phyloP scores from a whole-genome alignment of 257 asterid species.

The Salvia miltiorrhiza region DNA sequence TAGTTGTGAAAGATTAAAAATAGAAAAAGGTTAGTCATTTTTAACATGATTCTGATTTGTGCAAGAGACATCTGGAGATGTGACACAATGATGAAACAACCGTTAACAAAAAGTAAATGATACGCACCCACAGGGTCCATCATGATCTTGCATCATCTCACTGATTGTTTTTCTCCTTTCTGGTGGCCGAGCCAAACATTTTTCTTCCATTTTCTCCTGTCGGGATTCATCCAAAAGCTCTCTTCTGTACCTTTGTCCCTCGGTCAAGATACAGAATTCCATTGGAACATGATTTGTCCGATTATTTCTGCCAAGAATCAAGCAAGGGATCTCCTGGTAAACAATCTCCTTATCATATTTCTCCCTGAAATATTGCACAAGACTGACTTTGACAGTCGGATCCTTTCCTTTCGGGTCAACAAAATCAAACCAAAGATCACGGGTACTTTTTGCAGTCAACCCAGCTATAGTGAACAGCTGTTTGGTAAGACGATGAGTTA shows the following conservation, averaged over 20 bases:
- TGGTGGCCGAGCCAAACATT: conserved; percentile 43
- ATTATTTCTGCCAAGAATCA: conserved; percentile 45
- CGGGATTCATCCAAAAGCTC: conserved; percentile 41
- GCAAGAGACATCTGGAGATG: too few relatives aligned
- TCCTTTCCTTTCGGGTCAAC: conserved; percentile 43
- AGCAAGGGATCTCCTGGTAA: conserved; percentile 48
- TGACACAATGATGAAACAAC: neutral
- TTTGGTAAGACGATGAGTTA: conserved; percentile 51
- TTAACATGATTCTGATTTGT: too few relatives aligned
- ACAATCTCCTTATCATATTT: conserved; percentile 43
- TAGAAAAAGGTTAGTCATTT: too few relatives aligned
- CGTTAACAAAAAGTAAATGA: neutral
- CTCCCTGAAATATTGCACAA: conserved; percentile 51
- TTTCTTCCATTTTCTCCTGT: conserved; percentile 26
- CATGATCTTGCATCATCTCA: conserved; percentile 51
- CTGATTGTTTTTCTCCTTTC: conserved; percentile 39
- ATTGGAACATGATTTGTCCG: conserved; percentile 53
- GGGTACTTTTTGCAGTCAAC: conserved; percentile 32
- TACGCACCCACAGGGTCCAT: conserved; percentile 79
- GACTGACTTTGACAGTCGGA: conserved; percentile 31
- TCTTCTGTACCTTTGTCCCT: conserved; percentile 62
- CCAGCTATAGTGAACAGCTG: conserved; percentile 45
- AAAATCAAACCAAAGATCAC: conserved; percentile 40
- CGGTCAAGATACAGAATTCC: conserved; percentile 63
- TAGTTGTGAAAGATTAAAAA: neutral